Base-by-base conservation (phyloP, 768 basidiomycete genomes). In the Tremella fuciformis region DNA sequence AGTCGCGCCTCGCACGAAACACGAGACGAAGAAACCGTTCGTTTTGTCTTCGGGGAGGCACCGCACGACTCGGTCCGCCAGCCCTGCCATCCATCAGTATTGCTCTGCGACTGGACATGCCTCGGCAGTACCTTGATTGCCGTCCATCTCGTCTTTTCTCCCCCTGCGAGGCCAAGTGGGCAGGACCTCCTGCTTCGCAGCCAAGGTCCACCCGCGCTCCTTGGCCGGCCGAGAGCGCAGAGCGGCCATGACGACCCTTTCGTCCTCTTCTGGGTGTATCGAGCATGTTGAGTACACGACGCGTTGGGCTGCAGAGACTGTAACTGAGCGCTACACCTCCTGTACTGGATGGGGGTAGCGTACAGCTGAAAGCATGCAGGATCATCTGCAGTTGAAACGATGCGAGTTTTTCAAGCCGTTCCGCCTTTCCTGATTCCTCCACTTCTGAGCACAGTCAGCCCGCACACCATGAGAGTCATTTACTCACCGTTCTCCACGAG, bases 231-330 rank as follows among this genome's bases (percentile, higher is more conserved):
- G 81, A 24, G 86, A 87, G 55, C 79, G 79, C 46, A 98, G 81
- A 2, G 87, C 86, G 54, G 83, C 80, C 7, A 83, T 80, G 8
- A 97, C 89, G 56, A 98, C 96, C 58, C 85, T 85, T 74, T 99
- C 96, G 76, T 99, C 93, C 73, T 99, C 96, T 41, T 82, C 83
- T 13, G 88, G 83, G 76, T 97, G 87, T 48, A 96, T 81, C 62
- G 91, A 96, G 74, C 94, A 99, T n/a, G 96, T 99, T 21, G 93
- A 98, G 77, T 99, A 98, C 24, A 92, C 92, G 67, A 99, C 90
- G 66, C 83, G 85, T 58, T 81, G 77, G 37, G 86, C 88, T 40
- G 81, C 80, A 1, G 89, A 86, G 76, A 93, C 91, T 94, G 64
- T 18, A 44, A 38, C 40, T 38, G 24, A 66, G 54, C 41, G 9